Evolutionary conservation across 176 grass and related monocot species (phyloP).

Genomic region (Carex scoparia): DNA sequence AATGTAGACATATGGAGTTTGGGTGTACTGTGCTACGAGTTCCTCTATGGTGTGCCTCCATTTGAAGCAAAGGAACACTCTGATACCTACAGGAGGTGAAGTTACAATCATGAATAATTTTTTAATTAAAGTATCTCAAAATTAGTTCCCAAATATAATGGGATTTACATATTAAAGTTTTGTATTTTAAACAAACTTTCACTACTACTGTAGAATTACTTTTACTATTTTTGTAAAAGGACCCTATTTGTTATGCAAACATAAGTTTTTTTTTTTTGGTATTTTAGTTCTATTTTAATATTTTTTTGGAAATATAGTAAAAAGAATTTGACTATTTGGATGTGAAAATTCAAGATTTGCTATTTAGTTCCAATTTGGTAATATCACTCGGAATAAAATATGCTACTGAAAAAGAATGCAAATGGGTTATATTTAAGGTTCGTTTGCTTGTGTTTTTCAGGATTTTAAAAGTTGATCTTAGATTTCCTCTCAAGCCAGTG

Average conservation of each 20-base stretch:
- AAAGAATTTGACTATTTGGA: background rate
- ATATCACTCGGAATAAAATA: background rate
- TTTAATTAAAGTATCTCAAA: background rate
- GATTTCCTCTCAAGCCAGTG: conserved; percentile 67
- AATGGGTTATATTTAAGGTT: background rate
- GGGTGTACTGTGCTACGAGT: conserved; percentile 87
- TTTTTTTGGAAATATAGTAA: background rate
- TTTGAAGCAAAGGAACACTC: conserved; percentile 98
- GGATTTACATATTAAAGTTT: background rate
- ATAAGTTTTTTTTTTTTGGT: background rate
- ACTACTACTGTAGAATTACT: background rate
- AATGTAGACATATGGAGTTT: conserved; percentile 94
- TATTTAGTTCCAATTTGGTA: background rate
- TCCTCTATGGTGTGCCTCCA: conserved; percentile 78
- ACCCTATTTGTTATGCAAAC: background rate
- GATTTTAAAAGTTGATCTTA: conserved; percentile 88
- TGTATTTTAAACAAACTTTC: background rate
- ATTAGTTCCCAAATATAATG: background rate
- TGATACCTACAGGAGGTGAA: conserved; percentile 83
- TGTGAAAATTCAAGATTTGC: background rate
- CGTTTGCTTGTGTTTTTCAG: conserved; percentile 30
- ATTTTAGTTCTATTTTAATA: too few species aligned
- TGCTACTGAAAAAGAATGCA: background rate
- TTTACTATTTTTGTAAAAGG: background rate
- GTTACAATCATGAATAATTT: conserved; percentile 4